Base-by-base conservation (phyloP, 768 basidiomycete genomes). In the Multifurca ochricompacta region DNA sequence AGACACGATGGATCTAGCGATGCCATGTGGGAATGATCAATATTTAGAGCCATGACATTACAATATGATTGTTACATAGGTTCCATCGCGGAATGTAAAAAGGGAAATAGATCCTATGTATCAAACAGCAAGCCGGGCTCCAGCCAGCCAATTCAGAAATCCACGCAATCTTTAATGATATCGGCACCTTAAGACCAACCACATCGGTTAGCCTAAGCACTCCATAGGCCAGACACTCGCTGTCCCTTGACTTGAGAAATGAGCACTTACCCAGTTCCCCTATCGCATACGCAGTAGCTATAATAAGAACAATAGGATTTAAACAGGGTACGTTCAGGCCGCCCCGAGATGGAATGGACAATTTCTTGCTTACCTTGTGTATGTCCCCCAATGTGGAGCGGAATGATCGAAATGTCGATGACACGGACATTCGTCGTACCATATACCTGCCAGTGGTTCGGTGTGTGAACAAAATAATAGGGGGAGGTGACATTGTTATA, bases 401-500 rank as follows among this genome's bases (percentile, higher is more conserved):
- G 68, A 19, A 69, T 27, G 13, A 69, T 59, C 8, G 63, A 63
- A n/a, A 64, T 32, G 49, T 69, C 68, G 8, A 66, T 65, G 18
- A 69, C 65, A 5, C 68, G 56, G 4, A 69, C n/a, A 50, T 69
- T 69, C 44, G 43, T 51, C 16, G 66, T 67, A 2, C 62, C 65
- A 47, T 69, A 69, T 18, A 69, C 67, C 57, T 60, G 32, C 3
- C n/a, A n/a, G n/a, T n/a, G n/a, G 21, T 4, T 2, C 16, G 3
- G 10, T 4, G 5, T 18, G 32, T 54, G 18, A 11, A 27, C 34
- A 11, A n/a, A n/a, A n/a, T n/a, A n/a, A n/a, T n/a, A n/a, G n/a
- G n/a, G n/a, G n/a, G n/a, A 13, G 25, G 4, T 14, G 36, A 43
- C 32, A 35, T 21, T 10, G n/a, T n/a, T n/a, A n/a, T n/a, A n/a